A percentile compares a stretch with the other conserved stretches of the same genome.
These are phyloP conservation scores for Diaporthe sp. DNA, from an alignment of 2,329 filamentous ascomycete genomes.

Conservation along the genomic window DNA sequence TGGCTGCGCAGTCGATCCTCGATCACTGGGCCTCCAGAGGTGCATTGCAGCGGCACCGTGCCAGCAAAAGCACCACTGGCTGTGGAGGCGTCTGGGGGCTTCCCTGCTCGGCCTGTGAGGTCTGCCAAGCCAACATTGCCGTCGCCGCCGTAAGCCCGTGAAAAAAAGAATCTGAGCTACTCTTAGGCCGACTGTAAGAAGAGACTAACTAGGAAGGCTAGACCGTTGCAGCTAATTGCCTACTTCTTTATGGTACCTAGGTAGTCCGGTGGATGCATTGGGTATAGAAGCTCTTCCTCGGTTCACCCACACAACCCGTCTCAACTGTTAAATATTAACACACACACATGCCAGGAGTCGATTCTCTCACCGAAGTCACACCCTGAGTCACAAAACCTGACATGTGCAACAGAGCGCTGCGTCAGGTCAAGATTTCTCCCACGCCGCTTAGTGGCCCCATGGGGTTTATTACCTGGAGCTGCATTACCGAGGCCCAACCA, in stretches of 20 bases:
- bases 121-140: constrained; percentile 12
- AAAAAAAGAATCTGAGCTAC: constrained; percentile 1
- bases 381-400: not conserved
- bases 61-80: constrained; percentile 15
- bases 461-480: not conserved
- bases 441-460: not conserved
- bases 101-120: not conserved
- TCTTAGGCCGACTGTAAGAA: not conserved
- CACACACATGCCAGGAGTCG: not conserved
- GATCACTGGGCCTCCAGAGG: constrained; percentile 28
- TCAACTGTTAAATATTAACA: not conserved
- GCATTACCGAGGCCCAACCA: constrained; percentile 18
- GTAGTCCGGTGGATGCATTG: not conserved
- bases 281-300: not conserved
- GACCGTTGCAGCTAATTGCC: not conserved
- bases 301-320: not conserved
- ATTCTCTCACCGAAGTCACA: not conserved
- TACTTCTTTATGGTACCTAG: not conserved
- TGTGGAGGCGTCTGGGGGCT: constrained; percentile 21
- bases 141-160: constrained; percentile 19
- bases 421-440: constrained; percentile 5
- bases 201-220: constrained; percentile 14
- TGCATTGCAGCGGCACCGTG: constrained; percentile 19
- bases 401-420: not conserved
- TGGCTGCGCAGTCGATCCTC: constrained; percentile 23